A percentile compares a stretch with the other conserved stretches of the same genome.
phyloP scores from a whole-genome alignment of 169 alveolate genomes.

The Babesia ovis region DNA sequence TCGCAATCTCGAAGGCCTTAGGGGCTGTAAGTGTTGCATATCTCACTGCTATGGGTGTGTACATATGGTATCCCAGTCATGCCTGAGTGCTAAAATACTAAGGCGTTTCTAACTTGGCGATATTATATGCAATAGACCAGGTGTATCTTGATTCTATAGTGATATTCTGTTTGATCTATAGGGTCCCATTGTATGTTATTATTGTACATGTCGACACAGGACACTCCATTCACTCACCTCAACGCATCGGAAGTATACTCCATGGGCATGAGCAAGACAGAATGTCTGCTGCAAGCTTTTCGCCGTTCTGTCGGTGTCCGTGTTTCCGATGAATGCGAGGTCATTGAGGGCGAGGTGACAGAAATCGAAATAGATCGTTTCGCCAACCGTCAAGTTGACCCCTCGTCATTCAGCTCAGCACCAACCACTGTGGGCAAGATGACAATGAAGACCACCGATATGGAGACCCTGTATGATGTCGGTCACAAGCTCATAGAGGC shows the following conservation, averaged over 20 bases:
- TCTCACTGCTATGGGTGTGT: no score
- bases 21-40: constrained; percentile 87
- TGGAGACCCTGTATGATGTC: constrained; percentile 97
- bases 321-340: constrained; percentile 97
- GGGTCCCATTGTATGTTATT: no score
- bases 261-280: constrained; percentile 97
- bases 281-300: constrained; percentile 93
- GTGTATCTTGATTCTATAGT: no score
- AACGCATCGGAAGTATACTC: constrained; percentile 98
- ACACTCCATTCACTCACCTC: constrained; percentile 96
- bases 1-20: constrained; percentile 97
- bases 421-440: constrained; percentile 85
- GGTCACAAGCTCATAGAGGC: constrained; percentile 94
- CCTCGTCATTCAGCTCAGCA: constrained; percentile 37
- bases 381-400: constrained; percentile 66
- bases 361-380: constrained; percentile 94
- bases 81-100: no score
- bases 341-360: constrained; percentile 99
- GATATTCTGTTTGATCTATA: no score
- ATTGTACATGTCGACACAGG: constrained; percentile 61
- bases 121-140: no score
- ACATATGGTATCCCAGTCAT: no score
- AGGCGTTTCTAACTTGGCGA: no score
- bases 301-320: constrained; percentile 98
- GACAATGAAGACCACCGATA: constrained; percentile 97